Conservation (phyloP, 345 rosid species). For the Sisymbrium irio region DNA sequence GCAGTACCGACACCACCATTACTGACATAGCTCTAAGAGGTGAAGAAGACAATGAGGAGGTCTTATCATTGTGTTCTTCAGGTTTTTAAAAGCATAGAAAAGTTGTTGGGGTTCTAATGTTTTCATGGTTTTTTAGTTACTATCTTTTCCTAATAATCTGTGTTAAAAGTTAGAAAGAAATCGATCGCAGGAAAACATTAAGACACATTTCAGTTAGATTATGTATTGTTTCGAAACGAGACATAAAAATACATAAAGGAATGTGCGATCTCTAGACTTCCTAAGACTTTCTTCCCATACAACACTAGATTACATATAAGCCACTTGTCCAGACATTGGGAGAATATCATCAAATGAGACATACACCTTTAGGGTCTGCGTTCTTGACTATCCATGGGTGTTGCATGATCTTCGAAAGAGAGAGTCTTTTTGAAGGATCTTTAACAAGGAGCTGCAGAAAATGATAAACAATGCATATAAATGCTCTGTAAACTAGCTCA, state of each 20-base stretch:
- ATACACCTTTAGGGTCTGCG: slow-evolving; percentile 66
- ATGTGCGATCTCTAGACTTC: background rate
- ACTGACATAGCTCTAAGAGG: slow-evolving; percentile 41
- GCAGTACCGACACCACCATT: slow-evolving; percentile 58
- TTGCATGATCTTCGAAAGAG: slow-evolving; percentile 76
- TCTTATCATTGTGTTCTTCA: slow-evolving; percentile 31
- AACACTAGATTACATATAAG: background rate
- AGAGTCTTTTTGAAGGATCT: slow-evolving; percentile 78
- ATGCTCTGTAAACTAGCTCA: background rate
- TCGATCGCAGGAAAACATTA: background rate
- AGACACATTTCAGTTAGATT: background rate
- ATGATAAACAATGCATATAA: slow-evolving; percentile 4
- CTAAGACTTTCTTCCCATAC: background rate
- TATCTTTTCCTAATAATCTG: background rate
- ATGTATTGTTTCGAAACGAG: background rate
- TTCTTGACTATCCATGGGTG: slow-evolving; percentile 90
- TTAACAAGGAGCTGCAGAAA: slow-evolving; percentile 77
- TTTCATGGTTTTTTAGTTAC: background rate
- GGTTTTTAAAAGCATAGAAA: slow-evolving; percentile 30
- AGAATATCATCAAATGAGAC: slow-evolving; percentile 26
- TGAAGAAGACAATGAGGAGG: slow-evolving; percentile 29
- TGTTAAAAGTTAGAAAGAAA: slow-evolving; percentile 12
- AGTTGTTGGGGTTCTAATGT: slow-evolving; percentile 9
- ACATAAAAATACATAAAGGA: background rate
- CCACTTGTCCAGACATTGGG: slow-evolving; percentile 3